Evolutionary conservation across 2,329 filamentous ascomycete genomes (phyloP), one percentile per base, ranked within the genome.

Genomic region (Penicillium sclerotiorum): DNA sequence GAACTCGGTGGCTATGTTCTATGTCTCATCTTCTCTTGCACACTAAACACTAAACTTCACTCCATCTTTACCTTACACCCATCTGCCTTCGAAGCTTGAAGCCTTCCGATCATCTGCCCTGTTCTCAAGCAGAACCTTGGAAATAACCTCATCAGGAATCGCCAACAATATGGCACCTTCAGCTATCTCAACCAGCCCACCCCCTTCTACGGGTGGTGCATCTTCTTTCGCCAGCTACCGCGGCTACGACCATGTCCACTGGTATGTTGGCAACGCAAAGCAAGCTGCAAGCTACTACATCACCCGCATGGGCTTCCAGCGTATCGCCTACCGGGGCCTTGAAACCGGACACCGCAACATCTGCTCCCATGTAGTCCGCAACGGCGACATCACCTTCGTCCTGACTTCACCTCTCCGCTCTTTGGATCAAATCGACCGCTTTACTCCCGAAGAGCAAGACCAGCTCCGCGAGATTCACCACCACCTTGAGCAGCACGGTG

Each of bases 261-360:
- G 92, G 92, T 96, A 90, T 77, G 93, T 96, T 23, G 91, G 92
- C 68, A 97, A 97, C 69, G 92, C 93, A 62, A 96, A 96, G 76
- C 92, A 96, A 77, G 90, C 91, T 2, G 92, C 92, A 32, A 82
- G 87, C 12, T 96, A 90, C 76, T 96, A 96, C 75, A 86, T 87
- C 60, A 86, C 84, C 9, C 88, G 91, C 59, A 91, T 96, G 77
- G 92, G 90, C 48, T 96, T 96, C 77, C 78, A 83, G 64, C 83
- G 83, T 17, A 73, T 96, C 49, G 93, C 93, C 55, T 95, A 96
- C 73, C 82, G 82, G 33, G 93, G 92, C 5, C 84, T 96, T 5
- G 92, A 96, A 73, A 96, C 92, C 1, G 90, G 90, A 55, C 90
- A 84, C 56, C 84, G 90, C 49, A 85, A 83, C 59, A 81, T 92